These are phyloP conservation scores for Cercospora berteroae DNA, from an alignment of 2,329 filamentous ascomycete species.

Conservation along the genomic window DNA sequence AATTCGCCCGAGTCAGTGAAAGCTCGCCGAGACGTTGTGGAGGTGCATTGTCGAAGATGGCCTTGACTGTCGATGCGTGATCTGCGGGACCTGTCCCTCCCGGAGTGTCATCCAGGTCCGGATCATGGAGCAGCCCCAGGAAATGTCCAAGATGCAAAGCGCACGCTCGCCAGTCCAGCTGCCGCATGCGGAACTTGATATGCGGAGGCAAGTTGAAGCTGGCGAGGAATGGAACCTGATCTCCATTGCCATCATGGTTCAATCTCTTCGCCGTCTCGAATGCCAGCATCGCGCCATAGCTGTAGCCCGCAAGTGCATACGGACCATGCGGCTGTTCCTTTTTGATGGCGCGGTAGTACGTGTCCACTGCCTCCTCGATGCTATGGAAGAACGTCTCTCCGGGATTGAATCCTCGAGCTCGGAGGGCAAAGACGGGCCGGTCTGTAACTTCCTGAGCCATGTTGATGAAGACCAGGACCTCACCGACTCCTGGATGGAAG, in stretches of 20 bases:
- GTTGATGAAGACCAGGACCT: constrained; percentile 41
- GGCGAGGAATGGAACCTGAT: constrained; percentile 45
- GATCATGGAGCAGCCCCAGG: constrained; percentile 39
- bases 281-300: constrained; percentile 50
- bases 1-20: background rate
- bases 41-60: constrained; percentile 2
- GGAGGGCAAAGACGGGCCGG: constrained; percentile 49
- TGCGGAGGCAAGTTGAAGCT: constrained; percentile 51
- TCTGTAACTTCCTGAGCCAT: constrained; percentile 40
- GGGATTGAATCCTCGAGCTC: constrained; percentile 45
- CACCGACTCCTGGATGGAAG: constrained; percentile 41
- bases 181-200: constrained; percentile 46
- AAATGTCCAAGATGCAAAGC: constrained; percentile 46
- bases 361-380: constrained; percentile 42
- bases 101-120: background rate
- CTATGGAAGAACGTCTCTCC: constrained; percentile 41
- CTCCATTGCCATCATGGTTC: constrained; percentile 28
- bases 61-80: background rate
- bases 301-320: constrained; percentile 54
- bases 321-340: constrained; percentile 48
- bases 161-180: constrained; percentile 42
- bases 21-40: background rate
- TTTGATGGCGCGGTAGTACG: constrained; percentile 45
- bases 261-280: constrained; percentile 53
- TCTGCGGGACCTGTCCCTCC: background rate